These are phyloP conservation scores for Gryganskiella cystojenkinii DNA, from an alignment of 192 early-diverging fungal species.

Conservation along the genomic window DNA sequence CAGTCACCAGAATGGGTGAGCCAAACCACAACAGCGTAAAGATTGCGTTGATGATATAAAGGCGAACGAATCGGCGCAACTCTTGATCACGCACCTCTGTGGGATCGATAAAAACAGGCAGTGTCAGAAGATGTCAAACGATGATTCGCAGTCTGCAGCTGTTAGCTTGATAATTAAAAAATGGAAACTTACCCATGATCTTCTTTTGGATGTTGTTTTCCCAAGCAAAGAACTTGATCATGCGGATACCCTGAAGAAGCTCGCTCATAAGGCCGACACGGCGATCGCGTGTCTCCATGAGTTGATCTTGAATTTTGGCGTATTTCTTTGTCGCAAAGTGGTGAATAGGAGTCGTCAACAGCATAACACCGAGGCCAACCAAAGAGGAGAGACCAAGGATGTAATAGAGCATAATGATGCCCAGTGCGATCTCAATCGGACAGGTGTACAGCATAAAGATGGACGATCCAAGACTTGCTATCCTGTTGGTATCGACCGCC, in stretches of 20 bases:
- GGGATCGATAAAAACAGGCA: not conserved
- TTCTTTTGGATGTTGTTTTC: constrained; percentile 76
- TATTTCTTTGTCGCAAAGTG: constrained; percentile 66
- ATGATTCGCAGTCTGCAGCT: not conserved
- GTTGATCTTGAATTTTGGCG: constrained; percentile 60
- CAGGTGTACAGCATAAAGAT: constrained; percentile 71
- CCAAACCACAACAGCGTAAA: constrained; percentile 48
- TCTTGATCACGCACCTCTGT: constrained; percentile 54
- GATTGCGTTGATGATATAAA: constrained; percentile 48
- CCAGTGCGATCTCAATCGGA: constrained; percentile 76
- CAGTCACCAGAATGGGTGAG: constrained; percentile 67
- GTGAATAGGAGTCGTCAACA: constrained; percentile 70
- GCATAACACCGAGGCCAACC: constrained; percentile 79
- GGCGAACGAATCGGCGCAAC: constrained; percentile 42
- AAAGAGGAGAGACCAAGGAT: constrained; percentile 84
- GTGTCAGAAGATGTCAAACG: not conserved
- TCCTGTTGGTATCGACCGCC: constrained; percentile 75
- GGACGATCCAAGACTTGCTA: constrained; percentile 68
- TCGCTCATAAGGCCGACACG: constrained; percentile 84
- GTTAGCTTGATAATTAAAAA: too few relatives aligned
- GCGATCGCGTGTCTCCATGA: constrained; percentile 75
- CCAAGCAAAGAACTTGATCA: constrained; percentile 91
- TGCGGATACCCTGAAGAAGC: constrained; percentile 81
- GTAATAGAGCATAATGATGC: constrained; percentile 73
- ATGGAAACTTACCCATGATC: constrained; percentile 66